Base-by-base conservation (phyloP, 257 asterid genomes). In the Leonotis leonurus region DNA sequence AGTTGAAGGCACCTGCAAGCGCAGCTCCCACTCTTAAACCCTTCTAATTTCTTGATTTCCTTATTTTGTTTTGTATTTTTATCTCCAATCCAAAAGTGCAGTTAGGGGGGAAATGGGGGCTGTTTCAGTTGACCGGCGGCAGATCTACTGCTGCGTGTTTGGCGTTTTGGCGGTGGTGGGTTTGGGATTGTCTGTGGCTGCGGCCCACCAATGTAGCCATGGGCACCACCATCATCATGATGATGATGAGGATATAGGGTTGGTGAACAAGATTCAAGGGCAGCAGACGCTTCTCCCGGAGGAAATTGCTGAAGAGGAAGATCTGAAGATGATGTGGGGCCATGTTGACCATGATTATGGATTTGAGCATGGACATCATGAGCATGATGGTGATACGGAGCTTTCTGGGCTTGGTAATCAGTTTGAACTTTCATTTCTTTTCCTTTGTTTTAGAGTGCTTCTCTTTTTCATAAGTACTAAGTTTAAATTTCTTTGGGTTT, bases 251-350 rank as follows among this genome's bases (percentile, higher is more conserved):
- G 78, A 65, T 66, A 20, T 46, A 8, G 71, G 68, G 49, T 68
- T 59, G 13, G 65, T 64, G 18, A 57, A 49, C 68, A 46, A 49
- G 80, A 73, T 65, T 43, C 49, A 56, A 5, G 74, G 20, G 72
- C 45, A 48, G 79, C 70, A 18, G 68, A 35, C 13, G 58, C 80
- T 89, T 59, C 83, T 92, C 45, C 85, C 95, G 0, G 99, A 92
- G 81, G 99, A 92, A 78, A 77, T 92, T 78, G 97, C 99, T 12
- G 97, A 92, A 57, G 93, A 80, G 81, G 97, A 92, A 68, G 99
- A 92, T 77, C 79, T 92, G 77, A 81, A 80, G 69, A 50, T 76
- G 91, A 74, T 83, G 85, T 66, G 85, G 88, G 71, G 56, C n/a
- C 60, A 76, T 32, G 64, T 71, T 55, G 58, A 69, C 27, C 72